Conservation (phyloP, 1,284 basidiomycete species). For the Mycena citricolor region DNA sequence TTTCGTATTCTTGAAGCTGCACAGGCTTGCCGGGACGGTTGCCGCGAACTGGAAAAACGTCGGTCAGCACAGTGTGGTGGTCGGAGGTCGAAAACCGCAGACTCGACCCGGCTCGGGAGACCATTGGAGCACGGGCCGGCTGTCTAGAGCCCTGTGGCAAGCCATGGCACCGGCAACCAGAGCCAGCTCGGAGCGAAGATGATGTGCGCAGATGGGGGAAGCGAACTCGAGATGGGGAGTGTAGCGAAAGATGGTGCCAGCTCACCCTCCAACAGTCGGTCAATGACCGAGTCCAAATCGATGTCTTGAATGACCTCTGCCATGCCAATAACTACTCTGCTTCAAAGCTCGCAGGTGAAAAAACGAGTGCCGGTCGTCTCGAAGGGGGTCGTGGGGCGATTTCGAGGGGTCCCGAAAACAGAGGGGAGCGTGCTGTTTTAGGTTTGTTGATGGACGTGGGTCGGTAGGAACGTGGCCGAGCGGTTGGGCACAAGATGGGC, state of each 20-base stretch:
- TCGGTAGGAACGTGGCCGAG: constrained; percentile 19
- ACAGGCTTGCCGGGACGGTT: constrained; percentile 94
- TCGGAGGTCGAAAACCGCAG: too few species aligned
- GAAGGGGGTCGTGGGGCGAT: constrained; percentile 2
- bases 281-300: constrained; percentile 97
- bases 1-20: constrained; percentile 93
- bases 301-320: constrained; percentile 79
- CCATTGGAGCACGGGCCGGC: too few species aligned
- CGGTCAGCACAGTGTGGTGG: too few species aligned
- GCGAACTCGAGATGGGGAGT: too few species aligned
- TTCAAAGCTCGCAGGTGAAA: constrained; percentile 15
- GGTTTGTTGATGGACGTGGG: constrained; percentile 18
- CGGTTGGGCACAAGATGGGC: constrained; percentile 15
- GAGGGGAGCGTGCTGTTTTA: constrained; percentile 12
- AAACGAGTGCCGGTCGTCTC: constrained; percentile 10
- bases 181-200: too few species aligned
- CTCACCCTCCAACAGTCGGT: constrained; percentile 94
- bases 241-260: constrained; percentile 41
- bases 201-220: too few species aligned
- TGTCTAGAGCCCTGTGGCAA: too few species aligned
- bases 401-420: constrained; percentile 9
- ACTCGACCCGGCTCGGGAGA: too few species aligned
- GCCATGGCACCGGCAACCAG: too few species aligned
- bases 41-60: constrained; percentile 76
- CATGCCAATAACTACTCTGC: constrained; percentile 38